Base-by-base conservation (phyloP, 148 eudicot species). In the Fagopyrum homotropicum region DNA sequence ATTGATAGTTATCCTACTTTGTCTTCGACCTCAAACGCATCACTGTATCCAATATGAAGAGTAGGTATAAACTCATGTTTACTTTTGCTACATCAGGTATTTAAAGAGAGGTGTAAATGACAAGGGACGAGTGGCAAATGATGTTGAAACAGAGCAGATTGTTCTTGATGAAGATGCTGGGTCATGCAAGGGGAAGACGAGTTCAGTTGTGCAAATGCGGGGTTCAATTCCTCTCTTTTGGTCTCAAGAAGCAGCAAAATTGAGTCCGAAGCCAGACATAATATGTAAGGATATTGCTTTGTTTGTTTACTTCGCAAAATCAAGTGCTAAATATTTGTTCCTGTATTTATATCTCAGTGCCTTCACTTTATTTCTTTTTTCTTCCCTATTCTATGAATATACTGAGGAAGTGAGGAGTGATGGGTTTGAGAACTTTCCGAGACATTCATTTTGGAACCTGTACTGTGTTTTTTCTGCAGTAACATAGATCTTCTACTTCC, bases 141-240 rank as follows among this genome's bases (percentile, higher is more conserved):
- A 94, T 81, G 98, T 94, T 77, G 98, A 94, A 84, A 95, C 97
- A 22, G 99, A 95, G 77, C 99, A 95, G 85, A 89, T 92, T 63
- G 86, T 95, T 54, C 91, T 92, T 64, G 96, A 95, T 76, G 99
- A 95, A 89, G 97, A 92, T 89, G 92, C 92, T 87, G 99, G 99
- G n/a, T 89, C 91, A 29, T 86, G 78, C 87, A 92, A 90, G 84
- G 97, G 97, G 40, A 90, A 84, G 82, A 90, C 92, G 97, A 92
- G 92, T 83, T 92, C 99, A 80, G 97, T 95, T 83, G 93, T 95
- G 72, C 99, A 95, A 82, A 92, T 95, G 98, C 88, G 98, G 80
- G 98, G 98, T 78, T 95, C 98, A 81, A 95, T 95, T 81, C 98
- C 98, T 75, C 94, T 95, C 66, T 91, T 92, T 79, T 92, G 98